Base-by-base conservation (phyloP, 441 rosid genomes). In the Viola pubescens region DNA sequence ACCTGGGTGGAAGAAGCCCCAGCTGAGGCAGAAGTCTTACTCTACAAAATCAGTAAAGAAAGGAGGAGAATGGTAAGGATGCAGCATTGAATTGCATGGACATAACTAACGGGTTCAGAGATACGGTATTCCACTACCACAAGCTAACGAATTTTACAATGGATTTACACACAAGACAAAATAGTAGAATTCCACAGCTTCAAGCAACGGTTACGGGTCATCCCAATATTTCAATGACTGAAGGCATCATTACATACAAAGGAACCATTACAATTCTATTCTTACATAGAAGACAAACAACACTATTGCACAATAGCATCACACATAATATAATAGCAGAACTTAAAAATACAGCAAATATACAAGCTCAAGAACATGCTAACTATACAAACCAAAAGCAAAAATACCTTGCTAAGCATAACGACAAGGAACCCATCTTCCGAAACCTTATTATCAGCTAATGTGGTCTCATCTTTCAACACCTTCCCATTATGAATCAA, bases 361-460 rank as follows among this genome's bases (percentile, higher is more conserved):
- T 46, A 8, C 49, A 46, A 6, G n/a, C n/a, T 46, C 49, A 46
- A 0, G 13, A 9, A 3, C 4, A 46, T 8, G n/a, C 6, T 7
- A 12, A 8, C 4, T 10, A 46, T 0, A 43, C 46, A 6, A 43
- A 43, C 7, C 10, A 43, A 43, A 43, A 43, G 1, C 46, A 43
- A 6, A n/a, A 66, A 12, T 67, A 88, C 98, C 97, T 94, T 94
- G 82, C 97, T 94, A 58, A 94, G 98, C 98, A 94, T 94, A 64
- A 94, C 98, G 61, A 94, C 98, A 37, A 94, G 90, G 71, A 94
- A 94, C 37, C 97, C 98, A 74, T 90, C 96, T 58, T 90, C 98
- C 3, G 89, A 64, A 55, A 94, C 97, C 56, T 90, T 86, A 48
- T 85, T 94, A 48, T 87, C 92, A 4, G 80, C 79, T 52, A 92